Percentiles rank a stretch among this genome's conserved stretches.
Evolutionary conservation across 2,329 filamentous ascomycete species (phyloP).

Genomic region (Penicillium sp.): DNA sequence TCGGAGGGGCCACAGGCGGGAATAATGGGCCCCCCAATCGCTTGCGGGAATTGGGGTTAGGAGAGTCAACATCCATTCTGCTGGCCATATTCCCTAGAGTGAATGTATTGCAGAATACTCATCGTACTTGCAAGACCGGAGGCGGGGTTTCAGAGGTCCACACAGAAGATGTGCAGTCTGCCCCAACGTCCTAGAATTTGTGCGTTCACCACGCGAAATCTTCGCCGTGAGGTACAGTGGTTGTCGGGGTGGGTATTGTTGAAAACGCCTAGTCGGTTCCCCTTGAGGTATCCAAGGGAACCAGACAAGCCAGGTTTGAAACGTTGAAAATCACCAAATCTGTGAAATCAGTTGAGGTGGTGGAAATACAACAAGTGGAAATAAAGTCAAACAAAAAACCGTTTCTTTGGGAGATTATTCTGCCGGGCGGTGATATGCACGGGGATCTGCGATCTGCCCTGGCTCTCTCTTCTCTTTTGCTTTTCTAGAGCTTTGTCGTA

Average conservation of each 20-base stretch:
- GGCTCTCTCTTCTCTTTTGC: conserved; percentile 6
- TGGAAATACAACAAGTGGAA: not conserved
- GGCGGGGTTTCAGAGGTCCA: not conserved
- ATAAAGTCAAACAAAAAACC: not conserved
- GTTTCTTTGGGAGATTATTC: conserved; percentile 13
- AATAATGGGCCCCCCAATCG: not conserved
- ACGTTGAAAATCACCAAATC: not conserved
- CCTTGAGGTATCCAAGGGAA: not conserved
- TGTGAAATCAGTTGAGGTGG: not conserved
- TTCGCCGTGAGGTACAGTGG: not conserved
- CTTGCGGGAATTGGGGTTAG: not conserved
- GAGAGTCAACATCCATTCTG: conserved; percentile 10
- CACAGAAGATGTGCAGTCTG: not conserved
- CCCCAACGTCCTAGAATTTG: not conserved
- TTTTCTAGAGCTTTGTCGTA: conserved; percentile 4
- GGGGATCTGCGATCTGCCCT: conserved; percentile 8
- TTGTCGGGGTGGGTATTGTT: not conserved
- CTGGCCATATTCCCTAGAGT: conserved; percentile 3
- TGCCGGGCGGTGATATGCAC: conserved; percentile 27
- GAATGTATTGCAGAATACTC: conserved; percentile 3
- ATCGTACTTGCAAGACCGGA: conserved; percentile 2
- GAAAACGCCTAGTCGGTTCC: not conserved
- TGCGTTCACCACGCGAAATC: not conserved
- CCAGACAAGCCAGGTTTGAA: not conserved
- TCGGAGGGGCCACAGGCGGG: too few species aligned